These are phyloP conservation scores for Proliferodiscus dingleyae DNA, from an alignment of 2,329 filamentous ascomycete species.

Conservation along the genomic window DNA sequence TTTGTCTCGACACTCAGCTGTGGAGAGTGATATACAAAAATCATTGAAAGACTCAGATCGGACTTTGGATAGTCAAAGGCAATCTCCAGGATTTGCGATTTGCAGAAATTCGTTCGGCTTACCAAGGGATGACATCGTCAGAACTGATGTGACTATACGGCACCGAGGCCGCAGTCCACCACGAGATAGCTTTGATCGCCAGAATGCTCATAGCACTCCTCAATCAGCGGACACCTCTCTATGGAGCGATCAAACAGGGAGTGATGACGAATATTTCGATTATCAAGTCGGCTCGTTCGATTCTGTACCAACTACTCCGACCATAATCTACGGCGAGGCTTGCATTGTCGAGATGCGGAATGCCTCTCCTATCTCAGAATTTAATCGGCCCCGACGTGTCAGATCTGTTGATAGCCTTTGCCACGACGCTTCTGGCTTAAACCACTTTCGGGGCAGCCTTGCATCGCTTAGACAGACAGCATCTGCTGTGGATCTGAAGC, in stretches of 20 bases:
- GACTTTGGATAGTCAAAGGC: no score
- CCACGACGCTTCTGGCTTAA: slow-evolving; percentile 6
- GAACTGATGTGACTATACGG: slow-evolving; percentile 18
- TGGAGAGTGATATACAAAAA: no score
- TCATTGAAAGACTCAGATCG: no score
- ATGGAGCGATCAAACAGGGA: neutral
- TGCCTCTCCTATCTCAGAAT: slow-evolving; percentile 1
- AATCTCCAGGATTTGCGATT: neutral
- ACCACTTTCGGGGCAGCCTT: neutral
- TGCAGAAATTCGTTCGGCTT: neutral
- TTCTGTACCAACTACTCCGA: slow-evolving; percentile 15
- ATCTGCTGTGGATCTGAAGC: slow-evolving; percentile 15
- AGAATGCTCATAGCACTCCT: slow-evolving; percentile 1
- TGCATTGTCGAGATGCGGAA: slow-evolving; percentile 27
- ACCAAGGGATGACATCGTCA: slow-evolving; percentile 15
- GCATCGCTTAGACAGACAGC: slow-evolving; percentile 11
- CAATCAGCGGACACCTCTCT: neutral
- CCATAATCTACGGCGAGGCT: slow-evolving; percentile 27
- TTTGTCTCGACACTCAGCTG: no score
- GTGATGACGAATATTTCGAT: slow-evolving; percentile 10
- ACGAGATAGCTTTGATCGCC: neutral
- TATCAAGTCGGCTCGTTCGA: slow-evolving; percentile 9
- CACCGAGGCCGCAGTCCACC: neutral
- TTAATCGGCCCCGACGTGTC: slow-evolving; percentile 11
- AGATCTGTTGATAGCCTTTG: slow-evolving; percentile 19